Base-by-base conservation (phyloP, 305 asterid species). In the Euphrasia arctica region DNA sequence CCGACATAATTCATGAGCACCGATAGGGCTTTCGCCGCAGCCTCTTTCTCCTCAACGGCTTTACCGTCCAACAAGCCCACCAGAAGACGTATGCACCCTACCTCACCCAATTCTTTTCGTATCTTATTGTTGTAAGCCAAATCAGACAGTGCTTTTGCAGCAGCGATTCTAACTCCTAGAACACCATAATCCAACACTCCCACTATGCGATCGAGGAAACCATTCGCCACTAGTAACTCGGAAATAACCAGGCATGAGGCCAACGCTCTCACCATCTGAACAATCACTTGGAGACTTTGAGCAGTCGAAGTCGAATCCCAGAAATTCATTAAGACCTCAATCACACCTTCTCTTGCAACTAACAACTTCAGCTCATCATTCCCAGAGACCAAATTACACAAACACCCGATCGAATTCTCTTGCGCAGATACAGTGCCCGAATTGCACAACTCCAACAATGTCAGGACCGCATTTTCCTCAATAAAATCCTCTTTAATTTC, bases 401-500 rank as follows among this genome's bases (percentile, higher is more conserved):
- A 78, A 71, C 98, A 87, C 5, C 90, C 92, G 14, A 87, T 74
- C 3, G 97, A 76, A 75, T 89, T 89, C 69, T 92, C 97, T 77
- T 80, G 95, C 0, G 98, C 93, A 45, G 82, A 63, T 2, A 78
- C 74, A 9, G 96, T 92, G 3, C 98, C 98, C 0, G 95, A 83
- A 70, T 83, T 83, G 6, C 85, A 78, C 65, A 92, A 41, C 47
- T 79, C 73, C 18, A 89, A 47, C 54, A 92, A 67, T 0, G 75
- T 77, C 66, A 64, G 59, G 25, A 84, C 74, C 0, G 90, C 89
- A 9, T 83, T 79, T 66, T 89, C 98, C 70, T 92, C 98, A 5
- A 86, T 47, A 22, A 92, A 87, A 68, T 75, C 72, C 65, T 81
- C 93, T 50, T 76, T 89, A 32, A 81, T 78, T 42, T 87, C 98